Base-by-base conservation (phyloP, 2,329 filamentous ascomycete species). In the Cytospora piceicola region DNA sequence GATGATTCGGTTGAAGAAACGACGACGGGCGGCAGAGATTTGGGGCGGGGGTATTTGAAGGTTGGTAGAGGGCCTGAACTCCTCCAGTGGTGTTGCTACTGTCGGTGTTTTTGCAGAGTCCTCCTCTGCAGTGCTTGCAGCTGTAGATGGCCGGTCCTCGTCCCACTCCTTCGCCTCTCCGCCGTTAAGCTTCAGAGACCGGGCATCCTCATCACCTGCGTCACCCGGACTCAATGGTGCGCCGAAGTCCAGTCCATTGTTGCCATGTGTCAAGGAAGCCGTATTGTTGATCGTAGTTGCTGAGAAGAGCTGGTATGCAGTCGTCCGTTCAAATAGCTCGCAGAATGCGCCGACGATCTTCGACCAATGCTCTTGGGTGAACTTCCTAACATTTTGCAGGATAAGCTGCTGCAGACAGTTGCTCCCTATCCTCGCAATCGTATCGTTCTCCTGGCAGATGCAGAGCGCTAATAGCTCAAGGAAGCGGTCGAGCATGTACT, bases 1-100 rank as follows among this genome's bases (percentile, higher is more conserved):
- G 77, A 99, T 99, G 77, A 99, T 99, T 71, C 94, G 92, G 80
- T 99, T 99, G 84, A 99, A 99, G 82, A 97, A 97, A 61, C 94
- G 90, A 42, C 95, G 88, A 30, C 95, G 91, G 0, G 95, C 93
- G 2, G 93, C 93, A 1, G 95, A 98, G 6, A 99, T 94, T 0
- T 96, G 91, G 7, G 97, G 86, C 0, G 94, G 93, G 67, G 96
- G 93, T 76, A 95, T 92, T 75, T 96, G 93, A 17, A 93, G 82
- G 62, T 85, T 88, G 29, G 87, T 86, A 46, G 89, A 84, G 6
- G 93, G 92, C 69, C 90, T 91, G 79, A 96, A 98, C 75, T 98
- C 94, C 76, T 99, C 95, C 1, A 97, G 83, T 34, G 80, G 78
- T 2, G 64, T 63, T 32, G 60, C 22, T 61, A 61, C 65, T 66